Base-by-base conservation (phyloP, 1,139 yeast species). In the Zygotorulaspora mrakii region DNA sequence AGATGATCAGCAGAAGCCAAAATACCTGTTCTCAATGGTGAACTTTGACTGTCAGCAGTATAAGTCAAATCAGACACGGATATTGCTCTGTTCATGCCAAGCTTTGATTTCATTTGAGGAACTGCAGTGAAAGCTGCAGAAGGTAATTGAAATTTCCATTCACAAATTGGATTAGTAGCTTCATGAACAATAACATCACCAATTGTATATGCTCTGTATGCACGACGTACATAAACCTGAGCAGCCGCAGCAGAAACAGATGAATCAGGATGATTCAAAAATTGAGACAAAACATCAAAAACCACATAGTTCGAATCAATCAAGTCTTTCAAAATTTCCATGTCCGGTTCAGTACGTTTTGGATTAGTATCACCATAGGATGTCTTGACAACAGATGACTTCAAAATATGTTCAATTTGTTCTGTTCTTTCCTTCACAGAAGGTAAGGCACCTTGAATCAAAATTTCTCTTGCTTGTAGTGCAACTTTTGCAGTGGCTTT, bases 241-340 rank as follows among this genome's bases (percentile, higher is more conserved):
- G 95, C 87, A 31, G 98, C 97, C 26, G 98, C 97, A 56, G 91
- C 77, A 4, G 94, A 84, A 47, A 91, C 94, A 75, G 87, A 85
- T 38, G 85, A 85, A 59, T 94, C 97, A 16, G 74, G 59, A 54
- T 87, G 85, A 39, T 77, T 78, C 67, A 91, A 78, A 67, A 94
- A 91, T 68, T 87, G 96, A 25, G 94, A 76, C 62, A 91, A 75
- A 26, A 94, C 98, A 63, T 91, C 99, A 63, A 89, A 91, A 12
- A 91, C 97, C 45, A 91, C 87, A 68, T 87, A 94, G 64, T 86
- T 88, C 35, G 97, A 88, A 62, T 91, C 98, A 52, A 91, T 91
- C 44, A 91, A 94, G 65, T 91, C 97, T 55, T 82, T 80, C 52
- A 91, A 76, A 42, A 85, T 73, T 32, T 81, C 82, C 59, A 83